Base-by-base conservation (phyloP, 1,284 basidiomycete species). In the Anthracocystis panici-leucophaei region DNA sequence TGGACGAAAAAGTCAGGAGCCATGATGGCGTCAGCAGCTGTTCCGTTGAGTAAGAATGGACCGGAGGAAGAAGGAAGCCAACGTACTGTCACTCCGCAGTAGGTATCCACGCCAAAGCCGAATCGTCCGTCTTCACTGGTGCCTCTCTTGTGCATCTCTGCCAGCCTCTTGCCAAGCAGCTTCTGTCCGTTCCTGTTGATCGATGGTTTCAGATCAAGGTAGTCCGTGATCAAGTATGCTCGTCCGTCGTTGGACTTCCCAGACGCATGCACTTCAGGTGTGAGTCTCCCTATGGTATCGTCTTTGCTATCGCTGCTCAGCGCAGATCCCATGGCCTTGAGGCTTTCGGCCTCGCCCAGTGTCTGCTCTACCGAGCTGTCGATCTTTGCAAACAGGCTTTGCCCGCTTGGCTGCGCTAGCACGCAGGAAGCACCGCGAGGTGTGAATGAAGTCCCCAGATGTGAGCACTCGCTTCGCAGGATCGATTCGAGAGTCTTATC, bases 151-250 rank as follows among this genome's bases (percentile, higher is more conserved):
- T 74, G 71, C 71, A 74, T 74, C 38, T 62, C 52, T 21, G 65
- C 65, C 3, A 74, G 48, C 16, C 62, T 57, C 9, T 45, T 42
- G 1, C 71, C 71, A 2, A 74, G 58, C 51, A 55, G 31, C 51
- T 50, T 59, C 44, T 69, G 62, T 0, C 62, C 62, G 0, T 29
- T 31, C 10, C 27, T 64, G 41, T 42, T 64, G 35, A 74, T 51
- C 11, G 53, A 53, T 23, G 54, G 54, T 23, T 41, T 68, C 23
- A 74, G 61, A 20, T 74, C 57, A 8, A 74, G 54, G 14, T 67
- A 74, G 38, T 74, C 71, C 11, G 66, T 65, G 31, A 74, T 46
- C 35, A 74, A 48, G 27, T 69, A 74, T 3, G 66, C 71, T 53
- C 61, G 41, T 12, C 62, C 55, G 35, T 64, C 65, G 2, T 48